A percentile compares a stretch with the other conserved stretches of the same genome.
Evolutionary conservation across 2,329 filamentous ascomycete species (phyloP).

Genomic region (Apiospora sp.): DNA sequence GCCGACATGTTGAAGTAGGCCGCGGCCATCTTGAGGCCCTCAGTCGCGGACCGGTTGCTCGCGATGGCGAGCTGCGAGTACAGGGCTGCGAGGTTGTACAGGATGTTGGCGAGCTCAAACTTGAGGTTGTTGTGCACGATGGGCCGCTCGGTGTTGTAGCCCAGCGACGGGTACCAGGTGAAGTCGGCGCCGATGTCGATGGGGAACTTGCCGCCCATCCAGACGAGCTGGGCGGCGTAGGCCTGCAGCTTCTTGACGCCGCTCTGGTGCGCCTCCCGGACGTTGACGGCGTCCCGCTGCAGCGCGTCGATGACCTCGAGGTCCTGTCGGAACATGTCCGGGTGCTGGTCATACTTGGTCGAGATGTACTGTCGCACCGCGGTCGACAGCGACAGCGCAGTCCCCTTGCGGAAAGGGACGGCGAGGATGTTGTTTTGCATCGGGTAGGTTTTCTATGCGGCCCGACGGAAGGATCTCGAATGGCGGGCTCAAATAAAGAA

Average conservation of each 20-base stretch:
- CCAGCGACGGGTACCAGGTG: constrained; percentile 92
- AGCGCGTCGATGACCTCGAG: constrained; percentile 83
- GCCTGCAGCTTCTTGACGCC: constrained; percentile 87
- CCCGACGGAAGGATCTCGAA: neutral
- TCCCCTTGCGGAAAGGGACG: constrained; percentile 88
- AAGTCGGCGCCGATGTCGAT: constrained; percentile 97
- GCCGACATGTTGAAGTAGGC: constrained; percentile 91
- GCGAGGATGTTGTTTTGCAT: constrained; percentile 67
- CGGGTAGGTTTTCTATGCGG: neutral
- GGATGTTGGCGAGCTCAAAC: constrained; percentile 88
- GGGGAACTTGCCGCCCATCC: constrained; percentile 94
- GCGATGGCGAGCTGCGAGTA: constrained; percentile 91
- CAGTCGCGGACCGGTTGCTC: constrained; percentile 77
- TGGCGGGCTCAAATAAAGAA: neutral
- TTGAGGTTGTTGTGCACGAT: constrained; percentile 71
- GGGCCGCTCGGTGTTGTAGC: constrained; percentile 84
- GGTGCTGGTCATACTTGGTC: constrained; percentile 97
- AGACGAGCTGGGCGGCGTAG: constrained; percentile 92
- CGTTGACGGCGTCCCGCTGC: constrained; percentile 85
- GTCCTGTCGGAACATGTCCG: constrained; percentile 94
- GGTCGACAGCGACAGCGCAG: constrained; percentile 77
- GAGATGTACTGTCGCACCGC: constrained; percentile 96
- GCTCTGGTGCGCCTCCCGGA: constrained; percentile 85
- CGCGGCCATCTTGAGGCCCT: constrained; percentile 86
- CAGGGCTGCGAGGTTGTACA: constrained; percentile 92